Conservation (phyloP, 306 rosid genomes). For the Rosa lucieae region DNA sequence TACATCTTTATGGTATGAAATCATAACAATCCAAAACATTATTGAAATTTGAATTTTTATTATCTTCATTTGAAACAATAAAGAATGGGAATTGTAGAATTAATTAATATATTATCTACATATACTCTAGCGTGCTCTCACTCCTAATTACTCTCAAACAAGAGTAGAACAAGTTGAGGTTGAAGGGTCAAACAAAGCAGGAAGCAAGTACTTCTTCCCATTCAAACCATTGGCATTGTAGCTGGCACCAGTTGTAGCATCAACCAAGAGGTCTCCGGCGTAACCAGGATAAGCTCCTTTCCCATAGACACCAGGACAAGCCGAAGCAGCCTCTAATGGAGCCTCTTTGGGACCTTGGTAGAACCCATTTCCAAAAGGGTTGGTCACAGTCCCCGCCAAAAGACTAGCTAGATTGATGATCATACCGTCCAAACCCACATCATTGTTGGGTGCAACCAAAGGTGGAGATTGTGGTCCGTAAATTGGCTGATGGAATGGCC, state of each 20-base stretch:
- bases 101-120: neutral
- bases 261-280: slow-evolving; percentile 54
- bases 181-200: slow-evolving; percentile 58
- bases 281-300: slow-evolving; percentile 80
- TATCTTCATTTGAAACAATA: too few species aligned
- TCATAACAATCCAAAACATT: too few species aligned
- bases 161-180: slow-evolving; percentile 56
- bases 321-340: slow-evolving; percentile 64
- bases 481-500: slow-evolving; percentile 85
- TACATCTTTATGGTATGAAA: too few species aligned
- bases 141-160: slow-evolving; percentile 11
- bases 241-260: slow-evolving; percentile 57
- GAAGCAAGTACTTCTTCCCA: slow-evolving; percentile 58
- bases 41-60: too few species aligned
- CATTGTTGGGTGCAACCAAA: slow-evolving; percentile 58
- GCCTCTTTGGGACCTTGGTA: slow-evolving; percentile 73
- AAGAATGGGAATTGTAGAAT: too few species aligned
- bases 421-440: slow-evolving; percentile 71
- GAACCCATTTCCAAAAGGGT: slow-evolving; percentile 69
- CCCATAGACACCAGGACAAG: slow-evolving; percentile 58
- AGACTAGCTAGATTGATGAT: slow-evolving; percentile 66
- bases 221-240: slow-evolving; percentile 53
- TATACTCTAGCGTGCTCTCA: neutral
- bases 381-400: slow-evolving; percentile 58
- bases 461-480: slow-evolving; percentile 66